A percentile compares a stretch with the other conserved stretches of the same genome.
Evolutionary conservation across 345 rosid genomes (phyloP).

Genomic region (Aquilaria sinensis): DNA sequence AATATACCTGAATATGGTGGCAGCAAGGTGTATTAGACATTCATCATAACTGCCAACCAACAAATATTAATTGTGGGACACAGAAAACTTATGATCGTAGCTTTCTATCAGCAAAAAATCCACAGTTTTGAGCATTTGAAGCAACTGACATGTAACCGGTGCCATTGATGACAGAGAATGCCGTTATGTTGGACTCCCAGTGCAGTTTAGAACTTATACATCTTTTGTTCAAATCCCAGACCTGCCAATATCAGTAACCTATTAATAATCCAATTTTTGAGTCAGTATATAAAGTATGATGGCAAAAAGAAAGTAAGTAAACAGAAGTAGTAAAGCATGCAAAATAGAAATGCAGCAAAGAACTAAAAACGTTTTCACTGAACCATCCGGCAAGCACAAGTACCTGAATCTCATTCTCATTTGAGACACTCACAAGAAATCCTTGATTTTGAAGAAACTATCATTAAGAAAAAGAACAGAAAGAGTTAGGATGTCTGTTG

Average conservation of each 20-base stretch:
- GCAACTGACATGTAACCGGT: slow-evolving; percentile 62
- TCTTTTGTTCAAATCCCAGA: slow-evolving; percentile 77
- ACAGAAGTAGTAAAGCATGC: neutral
- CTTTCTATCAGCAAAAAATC: neutral
- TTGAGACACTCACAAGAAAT: slow-evolving; percentile 56
- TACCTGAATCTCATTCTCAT: slow-evolving; percentile 81
- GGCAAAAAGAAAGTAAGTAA: slow-evolving; percentile 5
- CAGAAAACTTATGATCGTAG: too few relatives aligned
- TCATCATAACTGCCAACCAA: too few relatives aligned
- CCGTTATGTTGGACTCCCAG: slow-evolving; percentile 85
- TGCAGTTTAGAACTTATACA: slow-evolving; percentile 35
- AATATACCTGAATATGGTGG: slow-evolving; percentile 44
- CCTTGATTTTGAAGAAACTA: slow-evolving; percentile 86
- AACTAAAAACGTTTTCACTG: slow-evolving; percentile 10
- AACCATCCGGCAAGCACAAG: slow-evolving; percentile 13
- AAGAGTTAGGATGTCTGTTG: neutral
- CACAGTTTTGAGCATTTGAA: slow-evolving; percentile 1
- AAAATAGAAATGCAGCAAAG: slow-evolving; percentile 11
- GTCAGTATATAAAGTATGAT: neutral
- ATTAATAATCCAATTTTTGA: slow-evolving; percentile 15
- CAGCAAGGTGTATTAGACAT: neutral
- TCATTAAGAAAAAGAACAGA: slow-evolving; percentile 12
- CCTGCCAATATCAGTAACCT: slow-evolving; percentile 39
- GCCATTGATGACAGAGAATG: slow-evolving; percentile 65
- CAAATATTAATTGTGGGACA: too few relatives aligned